A percentile compares a stretch with the other conserved stretches of the same genome.
phyloP scores from a whole-genome alignment of 2,329 filamentous ascomycete genomes.

The Beauveria asiatica region DNA sequence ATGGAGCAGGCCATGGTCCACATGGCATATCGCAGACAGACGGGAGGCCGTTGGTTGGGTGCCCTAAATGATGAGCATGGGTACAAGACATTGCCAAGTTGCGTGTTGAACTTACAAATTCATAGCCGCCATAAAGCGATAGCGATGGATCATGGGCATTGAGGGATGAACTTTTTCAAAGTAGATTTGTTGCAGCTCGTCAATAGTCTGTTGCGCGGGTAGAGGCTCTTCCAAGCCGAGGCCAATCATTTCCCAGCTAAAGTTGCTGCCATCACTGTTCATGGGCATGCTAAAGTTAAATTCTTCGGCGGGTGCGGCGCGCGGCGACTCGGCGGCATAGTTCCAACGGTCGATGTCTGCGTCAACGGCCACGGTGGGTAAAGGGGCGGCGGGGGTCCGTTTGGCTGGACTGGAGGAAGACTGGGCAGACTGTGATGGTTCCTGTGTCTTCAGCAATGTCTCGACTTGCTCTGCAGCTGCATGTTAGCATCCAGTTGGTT shows the following conservation, averaged over 20 bases:
- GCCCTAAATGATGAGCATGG: constrained; percentile 36
- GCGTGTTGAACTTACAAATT: constrained; percentile 50
- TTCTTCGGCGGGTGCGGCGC: constrained; percentile 41
- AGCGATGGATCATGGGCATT: constrained; percentile 80
- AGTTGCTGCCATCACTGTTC: constrained; percentile 44
- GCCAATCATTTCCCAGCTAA: constrained; percentile 72
- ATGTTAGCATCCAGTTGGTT: constrained; percentile 12
- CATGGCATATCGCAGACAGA: constrained; percentile 87
- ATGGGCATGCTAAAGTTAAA: constrained; percentile 49
- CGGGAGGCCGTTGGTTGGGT: constrained; percentile 76
- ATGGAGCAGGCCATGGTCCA: constrained; percentile 90
- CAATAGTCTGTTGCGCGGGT: constrained; percentile 55
- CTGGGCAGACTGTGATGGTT: constrained; percentile 30
- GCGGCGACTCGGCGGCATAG: constrained; percentile 46
- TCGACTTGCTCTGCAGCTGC: constrained; percentile 71
- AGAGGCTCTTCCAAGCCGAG: constrained; percentile 51
- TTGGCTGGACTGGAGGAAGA: background rate
- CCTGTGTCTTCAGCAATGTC: constrained; percentile 76
- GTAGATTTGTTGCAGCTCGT: constrained; percentile 82
- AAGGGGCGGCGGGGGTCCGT: constrained; percentile 17
- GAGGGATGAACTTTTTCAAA: constrained; percentile 87
- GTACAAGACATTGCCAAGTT: background rate
- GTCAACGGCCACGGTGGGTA: constrained; percentile 31
- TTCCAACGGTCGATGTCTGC: constrained; percentile 47
- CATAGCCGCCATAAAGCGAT: constrained; percentile 80